Conservation (phyloP, 2,329 filamentous ascomycete species). For the Botrytis byssoidea region DNA sequence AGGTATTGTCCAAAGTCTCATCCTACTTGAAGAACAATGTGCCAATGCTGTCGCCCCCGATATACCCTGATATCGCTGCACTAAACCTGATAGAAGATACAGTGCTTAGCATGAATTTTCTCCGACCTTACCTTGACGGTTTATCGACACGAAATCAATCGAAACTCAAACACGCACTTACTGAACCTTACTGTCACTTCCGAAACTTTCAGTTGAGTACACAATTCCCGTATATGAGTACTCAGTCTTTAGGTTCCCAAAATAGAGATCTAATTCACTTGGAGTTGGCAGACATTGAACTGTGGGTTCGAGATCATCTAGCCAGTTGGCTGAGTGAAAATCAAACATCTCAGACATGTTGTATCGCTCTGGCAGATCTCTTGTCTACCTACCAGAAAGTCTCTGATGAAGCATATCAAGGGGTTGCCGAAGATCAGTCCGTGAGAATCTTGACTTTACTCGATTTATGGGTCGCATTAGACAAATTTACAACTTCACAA, state of each 20-base stretch:
- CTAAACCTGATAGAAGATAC: not conserved
- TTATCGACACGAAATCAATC: not conserved
- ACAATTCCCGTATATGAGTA: too few species aligned
- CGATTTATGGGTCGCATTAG: conserved; percentile 59
- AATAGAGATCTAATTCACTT: not conserved
- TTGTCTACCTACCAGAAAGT: conserved; percentile 40
- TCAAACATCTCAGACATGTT: conserved; percentile 31
- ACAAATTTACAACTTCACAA: conserved; percentile 45
- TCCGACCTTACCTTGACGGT: not conserved
- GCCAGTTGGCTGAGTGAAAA: conserved; percentile 25
- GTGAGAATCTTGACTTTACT: conserved; percentile 55
- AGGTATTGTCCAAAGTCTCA: not conserved
- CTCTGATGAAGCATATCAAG: conserved; percentile 40
- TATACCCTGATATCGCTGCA: not conserved
- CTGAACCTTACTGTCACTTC: too few species aligned
- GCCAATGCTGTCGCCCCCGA: not conserved
- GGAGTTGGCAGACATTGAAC: conserved; percentile 46
- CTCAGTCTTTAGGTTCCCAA: too few species aligned
- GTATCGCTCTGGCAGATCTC: conserved; percentile 34
- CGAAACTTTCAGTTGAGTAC: too few species aligned
- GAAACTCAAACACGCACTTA: not conserved
- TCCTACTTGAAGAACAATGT: not conserved
- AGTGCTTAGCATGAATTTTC: not conserved
- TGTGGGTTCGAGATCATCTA: conserved; percentile 48
- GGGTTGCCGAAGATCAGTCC: conserved; percentile 49